phyloP scores from a whole-genome alignment of 2,329 filamentous ascomycete genomes.

The Clarireedia homoeocarpa region DNA sequence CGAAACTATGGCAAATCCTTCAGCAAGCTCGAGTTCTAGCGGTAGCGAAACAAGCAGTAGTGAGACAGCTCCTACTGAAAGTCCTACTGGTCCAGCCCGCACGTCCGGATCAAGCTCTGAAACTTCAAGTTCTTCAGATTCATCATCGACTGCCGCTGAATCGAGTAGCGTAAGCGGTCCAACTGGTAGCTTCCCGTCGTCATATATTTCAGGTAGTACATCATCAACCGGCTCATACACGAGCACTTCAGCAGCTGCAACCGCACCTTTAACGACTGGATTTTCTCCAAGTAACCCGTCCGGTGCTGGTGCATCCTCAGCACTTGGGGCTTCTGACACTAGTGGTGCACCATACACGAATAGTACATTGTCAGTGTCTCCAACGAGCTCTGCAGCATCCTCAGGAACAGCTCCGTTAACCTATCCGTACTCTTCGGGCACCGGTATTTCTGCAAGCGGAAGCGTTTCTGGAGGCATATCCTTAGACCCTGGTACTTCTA shows the following conservation, averaged over 20 bases:
- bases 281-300: slow-evolving; percentile 2
- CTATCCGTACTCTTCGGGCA: not conserved
- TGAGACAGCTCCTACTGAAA: not conserved
- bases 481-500: not conserved
- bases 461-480: slow-evolving; percentile 1
- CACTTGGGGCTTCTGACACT: not conserved
- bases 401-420: slow-evolving; percentile 2
- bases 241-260: slow-evolving; percentile 2
- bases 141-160: not conserved
- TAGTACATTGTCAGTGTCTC: not conserved
- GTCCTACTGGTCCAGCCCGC: not conserved
- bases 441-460: not conserved
- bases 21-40: not conserved
- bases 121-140: not conserved
- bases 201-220: not conserved
- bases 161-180: not conserved
- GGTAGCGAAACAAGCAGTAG: not conserved
- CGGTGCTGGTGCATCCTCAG: not conserved
- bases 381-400: not conserved
- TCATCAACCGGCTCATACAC: not conserved
- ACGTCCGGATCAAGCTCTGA: not conserved
- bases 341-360: not conserved
- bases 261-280: not conserved
- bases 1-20: not conserved
- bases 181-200: not conserved